These are phyloP conservation scores for Alternaria burnsii DNA, from an alignment of 2,329 filamentous ascomycete species.

Conservation along the genomic window DNA sequence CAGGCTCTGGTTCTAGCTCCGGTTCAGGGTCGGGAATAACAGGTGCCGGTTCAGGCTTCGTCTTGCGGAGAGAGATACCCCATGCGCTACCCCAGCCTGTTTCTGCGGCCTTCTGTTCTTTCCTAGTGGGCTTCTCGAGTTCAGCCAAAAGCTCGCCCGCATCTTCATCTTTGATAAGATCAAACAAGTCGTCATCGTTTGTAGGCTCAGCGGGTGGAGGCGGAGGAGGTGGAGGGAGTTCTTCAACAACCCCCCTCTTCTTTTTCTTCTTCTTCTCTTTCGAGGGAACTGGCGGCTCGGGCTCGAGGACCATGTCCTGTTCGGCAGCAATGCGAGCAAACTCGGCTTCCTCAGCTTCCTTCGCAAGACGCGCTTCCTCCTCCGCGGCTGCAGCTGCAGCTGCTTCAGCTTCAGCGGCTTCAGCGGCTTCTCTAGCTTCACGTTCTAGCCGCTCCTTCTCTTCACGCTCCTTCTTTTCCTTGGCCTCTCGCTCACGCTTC, in stretches of 20 bases:
- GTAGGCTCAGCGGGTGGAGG: conserved; percentile 23
- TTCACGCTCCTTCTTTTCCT: conserved; percentile 39
- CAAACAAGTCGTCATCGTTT: conserved; percentile 43
- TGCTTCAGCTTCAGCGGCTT: conserved; percentile 33
- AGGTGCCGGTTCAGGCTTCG: conserved; percentile 52
- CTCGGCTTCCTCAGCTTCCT: conserved; percentile 42
- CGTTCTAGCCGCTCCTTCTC: conserved; percentile 39
- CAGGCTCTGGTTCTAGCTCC: conserved; percentile 21
- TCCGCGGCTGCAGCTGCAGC: conserved; percentile 44
- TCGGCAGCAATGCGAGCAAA: conserved; percentile 49
- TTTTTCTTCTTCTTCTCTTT: conserved; percentile 53
- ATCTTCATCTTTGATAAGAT: conserved; percentile 46
- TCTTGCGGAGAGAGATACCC: conserved; percentile 56
- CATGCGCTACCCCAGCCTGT: conserved; percentile 53
- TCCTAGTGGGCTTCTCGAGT: conserved; percentile 45
- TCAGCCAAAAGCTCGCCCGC: conserved; percentile 47
- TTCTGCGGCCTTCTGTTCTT: conserved; percentile 32
- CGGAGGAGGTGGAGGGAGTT: conserved; percentile 22
- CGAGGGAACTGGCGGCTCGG: conserved; percentile 16
- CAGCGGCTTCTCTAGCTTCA: conserved; percentile 37
- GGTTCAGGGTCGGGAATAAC: conserved; percentile 9
- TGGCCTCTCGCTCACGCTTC: conserved; percentile 39
- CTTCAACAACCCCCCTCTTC: conserved; percentile 31
- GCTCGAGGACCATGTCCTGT: conserved; percentile 35
- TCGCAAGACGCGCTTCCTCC: conserved; percentile 45